phyloP scores from a whole-genome alignment of 2,329 filamentous ascomycete species.

The Neospermospora avenae region DNA sequence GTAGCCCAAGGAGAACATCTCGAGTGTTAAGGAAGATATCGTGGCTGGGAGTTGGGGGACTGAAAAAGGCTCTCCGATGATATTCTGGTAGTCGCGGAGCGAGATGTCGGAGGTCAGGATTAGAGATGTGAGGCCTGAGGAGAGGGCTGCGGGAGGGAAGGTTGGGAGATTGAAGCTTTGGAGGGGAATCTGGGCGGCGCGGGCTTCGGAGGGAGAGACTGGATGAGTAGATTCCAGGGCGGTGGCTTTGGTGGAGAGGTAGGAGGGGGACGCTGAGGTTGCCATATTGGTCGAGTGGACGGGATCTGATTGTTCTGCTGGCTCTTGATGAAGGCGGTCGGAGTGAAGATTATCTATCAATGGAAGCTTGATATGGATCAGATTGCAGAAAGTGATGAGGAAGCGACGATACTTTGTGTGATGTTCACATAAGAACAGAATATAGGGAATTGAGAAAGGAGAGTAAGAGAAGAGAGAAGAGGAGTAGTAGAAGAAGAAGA shows the following conservation, averaged over 20 bases:
- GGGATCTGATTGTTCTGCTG: neutral
- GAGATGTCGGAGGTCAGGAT: constrained; percentile 49
- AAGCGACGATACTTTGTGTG: neutral
- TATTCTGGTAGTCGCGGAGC: constrained; percentile 42
- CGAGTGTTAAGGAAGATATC: constrained; percentile 44
- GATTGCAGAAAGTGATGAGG: neutral
- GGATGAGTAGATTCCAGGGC: constrained; percentile 15
- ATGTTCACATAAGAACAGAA: neutral
- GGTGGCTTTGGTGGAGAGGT: constrained; percentile 18
- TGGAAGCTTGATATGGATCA: neutral
- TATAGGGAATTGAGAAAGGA: neutral
- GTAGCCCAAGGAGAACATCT: constrained; percentile 47
- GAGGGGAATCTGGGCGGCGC: constrained; percentile 46
- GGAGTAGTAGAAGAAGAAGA: neutral
- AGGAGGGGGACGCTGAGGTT: constrained; percentile 17
- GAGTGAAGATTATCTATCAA: neutral
- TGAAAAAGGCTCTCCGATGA: constrained; percentile 36
- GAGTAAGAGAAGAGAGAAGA: neutral
- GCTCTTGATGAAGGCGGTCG: neutral
- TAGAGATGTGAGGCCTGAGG: constrained; percentile 39
- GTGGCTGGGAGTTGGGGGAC: constrained; percentile 39
- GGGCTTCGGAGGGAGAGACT: constrained; percentile 28
- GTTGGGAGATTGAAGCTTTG: constrained; percentile 43
- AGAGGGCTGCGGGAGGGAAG: constrained; percentile 43
- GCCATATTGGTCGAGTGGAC: neutral